Evolutionary conservation across 345 rosid species (phyloP).

Genomic region (Bruguiera gymnorhiza): DNA sequence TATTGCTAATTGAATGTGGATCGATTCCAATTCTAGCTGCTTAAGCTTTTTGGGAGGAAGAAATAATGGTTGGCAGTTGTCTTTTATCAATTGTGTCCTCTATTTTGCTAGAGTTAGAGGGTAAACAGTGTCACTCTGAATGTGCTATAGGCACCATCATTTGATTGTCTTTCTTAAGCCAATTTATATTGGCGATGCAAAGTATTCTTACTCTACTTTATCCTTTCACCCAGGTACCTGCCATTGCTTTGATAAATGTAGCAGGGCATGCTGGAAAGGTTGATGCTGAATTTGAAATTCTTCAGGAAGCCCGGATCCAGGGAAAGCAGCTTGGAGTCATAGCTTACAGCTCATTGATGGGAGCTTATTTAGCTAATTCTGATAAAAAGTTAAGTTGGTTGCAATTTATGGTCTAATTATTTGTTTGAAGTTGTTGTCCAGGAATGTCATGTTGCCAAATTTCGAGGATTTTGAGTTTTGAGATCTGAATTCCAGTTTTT

Average conservation of each 20-base stretch:
- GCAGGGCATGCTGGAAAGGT: slow-evolving; percentile 88
- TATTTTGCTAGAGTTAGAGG: not conserved
- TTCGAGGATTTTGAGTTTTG: not conserved
- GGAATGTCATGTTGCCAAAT: not conserved
- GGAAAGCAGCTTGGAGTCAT: slow-evolving; percentile 64
- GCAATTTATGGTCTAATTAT: slow-evolving; percentile 56
- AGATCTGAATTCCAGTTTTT: not conserved
- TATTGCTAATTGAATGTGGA: not conserved
- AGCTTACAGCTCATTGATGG: slow-evolving; percentile 94
- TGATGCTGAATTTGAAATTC: slow-evolving; percentile 70
- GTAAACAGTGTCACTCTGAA: not conserved
- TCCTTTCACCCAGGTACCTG: slow-evolving; percentile 59
- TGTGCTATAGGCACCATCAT: not conserved
- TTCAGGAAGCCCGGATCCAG: slow-evolving; percentile 57
- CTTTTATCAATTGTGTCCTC: not conserved
- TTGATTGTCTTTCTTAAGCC: slow-evolving; percentile 1
- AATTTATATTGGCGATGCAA: not conserved
- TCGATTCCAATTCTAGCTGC: not conserved
- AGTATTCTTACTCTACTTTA: slow-evolving; percentile 12
- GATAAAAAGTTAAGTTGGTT: slow-evolving; percentile 19
- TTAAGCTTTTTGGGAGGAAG: not conserved
- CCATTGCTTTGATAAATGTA: slow-evolving; percentile 83
- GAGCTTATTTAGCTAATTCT: slow-evolving; percentile 43
- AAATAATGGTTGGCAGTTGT: not conserved
- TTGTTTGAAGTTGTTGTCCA: too few relatives aligned